phyloP scores from a whole-genome alignment of 306 rosid genomes.

The Dalbergia cochinchinensis region DNA sequence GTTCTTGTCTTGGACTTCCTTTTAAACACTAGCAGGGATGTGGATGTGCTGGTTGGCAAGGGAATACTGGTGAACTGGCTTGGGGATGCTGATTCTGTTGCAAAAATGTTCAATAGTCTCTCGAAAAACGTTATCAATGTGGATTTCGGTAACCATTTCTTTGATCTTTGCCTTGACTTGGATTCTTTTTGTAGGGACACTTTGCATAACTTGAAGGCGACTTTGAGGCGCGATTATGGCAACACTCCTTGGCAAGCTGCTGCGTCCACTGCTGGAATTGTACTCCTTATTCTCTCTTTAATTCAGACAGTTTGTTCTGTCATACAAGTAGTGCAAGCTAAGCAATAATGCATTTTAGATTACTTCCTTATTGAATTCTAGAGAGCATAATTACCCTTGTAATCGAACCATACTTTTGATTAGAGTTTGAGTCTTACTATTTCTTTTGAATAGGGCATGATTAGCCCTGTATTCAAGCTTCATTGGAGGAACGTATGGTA shows the following conservation, averaged over 20 bases:
- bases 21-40: slow-evolving; percentile 40
- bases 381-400: not conserved
- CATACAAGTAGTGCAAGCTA: slow-evolving; percentile 19
- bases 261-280: slow-evolving; percentile 47
- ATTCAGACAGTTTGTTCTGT: slow-evolving; percentile 53
- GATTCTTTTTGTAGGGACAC: slow-evolving; percentile 34
- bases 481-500: not conserved
- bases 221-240: slow-evolving; percentile 51
- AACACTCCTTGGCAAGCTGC: slow-evolving; percentile 47
- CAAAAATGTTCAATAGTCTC: slow-evolving; percentile 41
- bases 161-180: not conserved
- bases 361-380: not conserved
- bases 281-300: slow-evolving; percentile 41
- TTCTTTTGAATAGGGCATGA: too few relatives aligned
- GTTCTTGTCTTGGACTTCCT: slow-evolving; percentile 42
- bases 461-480: not conserved
- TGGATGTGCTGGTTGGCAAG: slow-evolving; percentile 41
- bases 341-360: not conserved
- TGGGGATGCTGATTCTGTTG: slow-evolving; percentile 44
- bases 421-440: not conserved
- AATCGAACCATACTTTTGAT: not conserved
- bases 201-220: slow-evolving; percentile 40
- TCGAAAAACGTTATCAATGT: slow-evolving; percentile 13
- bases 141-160: slow-evolving; percentile 27
- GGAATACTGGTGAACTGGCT: slow-evolving; percentile 32